Base-by-base conservation (phyloP, 495 filamentous ascomycete genomes). In the Neohortaea acidophila region DNA sequence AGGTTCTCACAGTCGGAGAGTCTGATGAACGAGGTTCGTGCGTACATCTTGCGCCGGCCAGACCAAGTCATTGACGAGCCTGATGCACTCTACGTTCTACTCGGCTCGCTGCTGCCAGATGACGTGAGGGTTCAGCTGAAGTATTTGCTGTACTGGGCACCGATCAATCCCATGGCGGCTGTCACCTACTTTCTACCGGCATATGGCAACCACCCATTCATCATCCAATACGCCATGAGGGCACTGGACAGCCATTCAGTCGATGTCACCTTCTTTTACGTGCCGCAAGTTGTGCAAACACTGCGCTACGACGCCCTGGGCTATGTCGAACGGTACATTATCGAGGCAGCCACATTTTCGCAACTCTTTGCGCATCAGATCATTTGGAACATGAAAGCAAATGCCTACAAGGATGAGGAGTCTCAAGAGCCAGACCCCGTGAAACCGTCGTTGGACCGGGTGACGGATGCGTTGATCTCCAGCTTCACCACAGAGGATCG, bases 381-480 rank as follows among this genome's bases (percentile, higher is more conserved):
- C 43, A 96, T 99, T 45, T 99, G 91, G 91, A 99, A 96, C 55
- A 99, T 99, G 79, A 94, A 92, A 54, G 91, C 91, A 15, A 99
- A 99, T 55, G 76, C 85, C 2, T 99, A 83, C 62, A 96, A 94
- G 57, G 91, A 99, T 50, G 86, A 99, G 47, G 84, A 96, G 43
- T 39, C 26, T 17, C 22, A 26, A 21, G 54, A 87, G 80, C 85
- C 91, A 31, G 91, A 96, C 59, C 69, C 77, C 1, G 72, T 94
- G 43, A 99, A 99, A 44, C 87, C 85, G 17, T 89, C 77, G 0
- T 67, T 99, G 5, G 91, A 99, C 60, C 77, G 76, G 27, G 87
- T 96, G 45, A 89, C 82, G 71, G 69, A 74, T 23, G 74, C 75
- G 41, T 71, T 99, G 63, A 68, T 92, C 28, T 61, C 69, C 12